These are phyloP conservation scores for Calcarisporium arbuscula DNA, from an alignment of 2,329 filamentous ascomycete species.

Conservation along the genomic window DNA sequence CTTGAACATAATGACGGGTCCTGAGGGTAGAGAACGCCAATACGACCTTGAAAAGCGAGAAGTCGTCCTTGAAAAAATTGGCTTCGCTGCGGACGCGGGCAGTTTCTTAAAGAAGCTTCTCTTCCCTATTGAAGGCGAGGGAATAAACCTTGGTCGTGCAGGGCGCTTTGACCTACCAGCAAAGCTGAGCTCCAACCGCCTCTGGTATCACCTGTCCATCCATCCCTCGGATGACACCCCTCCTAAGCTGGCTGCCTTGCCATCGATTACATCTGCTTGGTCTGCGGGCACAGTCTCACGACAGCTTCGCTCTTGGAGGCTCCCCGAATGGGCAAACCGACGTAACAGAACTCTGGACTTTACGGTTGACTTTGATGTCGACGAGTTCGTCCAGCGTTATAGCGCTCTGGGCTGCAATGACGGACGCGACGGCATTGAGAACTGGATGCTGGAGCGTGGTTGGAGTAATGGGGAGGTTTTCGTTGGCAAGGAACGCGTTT, in stretches of 20 bases:
- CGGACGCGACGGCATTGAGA: slow-evolving; percentile 87
- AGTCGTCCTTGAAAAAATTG: slow-evolving; percentile 78
- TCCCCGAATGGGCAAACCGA: slow-evolving; percentile 95
- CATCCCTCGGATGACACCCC: slow-evolving; percentile 88
- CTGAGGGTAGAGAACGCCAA: slow-evolving; percentile 65
- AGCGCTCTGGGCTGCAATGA: slow-evolving; percentile 77
- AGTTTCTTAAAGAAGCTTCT: slow-evolving; percentile 77
- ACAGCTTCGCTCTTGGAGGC: slow-evolving; percentile 85
- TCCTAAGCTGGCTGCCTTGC: slow-evolving; percentile 63
- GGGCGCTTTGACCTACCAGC: slow-evolving; percentile 73
- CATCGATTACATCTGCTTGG: slow-evolving; percentile 76
- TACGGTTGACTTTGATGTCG: slow-evolving; percentile 90
- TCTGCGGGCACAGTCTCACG: slow-evolving; percentile 88
- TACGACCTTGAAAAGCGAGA: slow-evolving; percentile 77
- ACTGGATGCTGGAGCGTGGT: slow-evolving; percentile 86
- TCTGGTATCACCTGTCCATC: slow-evolving; percentile 90
- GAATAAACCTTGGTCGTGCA: slow-evolving; percentile 71
- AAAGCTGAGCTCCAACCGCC: slow-evolving; percentile 73
- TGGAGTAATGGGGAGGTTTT: slow-evolving; percentile 98
- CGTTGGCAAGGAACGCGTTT: slow-evolving; percentile 83
- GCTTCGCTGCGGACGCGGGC: slow-evolving; percentile 71
- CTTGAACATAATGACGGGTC: slow-evolving; percentile 65
- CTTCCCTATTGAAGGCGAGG: slow-evolving; percentile 70
- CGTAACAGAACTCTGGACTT: slow-evolving; percentile 89
- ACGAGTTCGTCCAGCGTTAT: slow-evolving; percentile 86